Percentiles rank a stretch among this genome's conserved stretches.
Conservation (phyloP, 2,329 filamentous ascomycete genomes). For the Helotiales sp. region DNA sequence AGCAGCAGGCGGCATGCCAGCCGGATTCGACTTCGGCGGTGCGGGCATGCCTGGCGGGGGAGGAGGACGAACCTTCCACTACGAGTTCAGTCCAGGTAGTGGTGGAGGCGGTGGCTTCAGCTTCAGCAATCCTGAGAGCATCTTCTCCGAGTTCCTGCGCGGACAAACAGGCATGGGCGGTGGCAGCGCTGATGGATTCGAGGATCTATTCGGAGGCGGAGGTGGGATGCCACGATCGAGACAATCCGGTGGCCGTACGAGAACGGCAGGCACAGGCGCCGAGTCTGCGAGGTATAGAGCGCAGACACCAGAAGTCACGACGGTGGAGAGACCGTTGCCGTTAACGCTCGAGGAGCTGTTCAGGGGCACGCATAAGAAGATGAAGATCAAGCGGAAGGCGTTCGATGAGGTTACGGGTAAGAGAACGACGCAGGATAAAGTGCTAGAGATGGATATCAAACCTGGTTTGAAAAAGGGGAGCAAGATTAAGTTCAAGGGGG, state of each 20-base stretch:
- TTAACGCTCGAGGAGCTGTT: slow-evolving; percentile 88
- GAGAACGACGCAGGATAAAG: slow-evolving; percentile 83
- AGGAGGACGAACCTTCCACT: slow-evolving; percentile 59
- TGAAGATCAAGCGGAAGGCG: slow-evolving; percentile 97
- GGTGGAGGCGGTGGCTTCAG: slow-evolving; percentile 68
- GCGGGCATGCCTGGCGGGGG: slow-evolving; percentile 57
- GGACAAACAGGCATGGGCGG: slow-evolving; percentile 49
- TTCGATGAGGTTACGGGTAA: slow-evolving; percentile 83
- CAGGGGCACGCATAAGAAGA: slow-evolving; percentile 88
- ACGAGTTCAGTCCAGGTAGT: slow-evolving; percentile 49
- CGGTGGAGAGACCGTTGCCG: slow-evolving; percentile 82
- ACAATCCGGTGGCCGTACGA: slow-evolving; percentile 53
- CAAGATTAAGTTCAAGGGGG: slow-evolving; percentile 97
- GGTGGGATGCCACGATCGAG: slow-evolving; percentile 40
- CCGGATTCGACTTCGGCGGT: slow-evolving; percentile 53
- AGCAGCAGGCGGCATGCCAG: slow-evolving; percentile 58
- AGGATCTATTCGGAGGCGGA: slow-evolving; percentile 55
- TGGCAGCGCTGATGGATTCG: slow-evolving; percentile 51
- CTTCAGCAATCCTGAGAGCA: slow-evolving; percentile 82
- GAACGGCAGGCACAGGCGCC: slow-evolving; percentile 48
- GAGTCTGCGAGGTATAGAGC: slow-evolving; percentile 45
- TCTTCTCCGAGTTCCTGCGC: slow-evolving; percentile 85
- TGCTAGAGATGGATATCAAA: slow-evolving; percentile 94
- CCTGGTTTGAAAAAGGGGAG: slow-evolving; percentile 93
- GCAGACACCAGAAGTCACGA: slow-evolving; percentile 84